Evolutionary conservation across 1,284 basidiomycete species (phyloP).

Genomic region (Apiotrichum sp.): DNA sequence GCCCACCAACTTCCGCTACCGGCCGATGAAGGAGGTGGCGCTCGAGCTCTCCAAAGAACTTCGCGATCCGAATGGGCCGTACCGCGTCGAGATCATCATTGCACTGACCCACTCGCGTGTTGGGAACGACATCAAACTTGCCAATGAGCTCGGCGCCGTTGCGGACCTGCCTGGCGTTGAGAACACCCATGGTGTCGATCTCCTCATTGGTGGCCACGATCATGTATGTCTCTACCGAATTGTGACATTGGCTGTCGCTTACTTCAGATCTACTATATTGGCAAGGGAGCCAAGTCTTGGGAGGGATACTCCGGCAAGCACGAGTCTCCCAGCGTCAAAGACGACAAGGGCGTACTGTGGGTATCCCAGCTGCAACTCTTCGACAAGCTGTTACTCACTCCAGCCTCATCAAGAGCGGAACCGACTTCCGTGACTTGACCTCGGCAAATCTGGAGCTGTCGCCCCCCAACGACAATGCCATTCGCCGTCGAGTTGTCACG

Average conservation of each 20-base stretch:
- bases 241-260: background rate
- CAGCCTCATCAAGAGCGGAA: constrained; percentile 71
- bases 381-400: background rate
- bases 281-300: constrained; percentile 68
- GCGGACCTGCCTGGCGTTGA: constrained; percentile 48
- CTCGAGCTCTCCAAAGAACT: constrained; percentile 62
- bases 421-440: constrained; percentile 82
- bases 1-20: constrained; percentile 65
- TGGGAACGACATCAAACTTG: constrained; percentile 63
- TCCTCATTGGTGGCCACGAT: constrained; percentile 85
- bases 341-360: constrained; percentile 64
- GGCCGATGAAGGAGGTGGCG: constrained; percentile 61
- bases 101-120: constrained; percentile 74
- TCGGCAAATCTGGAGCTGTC: constrained; percentile 63
- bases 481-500: constrained; percentile 63
- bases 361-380: constrained; percentile 13
- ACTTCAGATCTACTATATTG: constrained; percentile 50
- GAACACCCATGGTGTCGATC: constrained; percentile 68
- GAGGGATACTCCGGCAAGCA: constrained; percentile 59
- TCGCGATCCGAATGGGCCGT: constrained; percentile 62
- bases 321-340: constrained; percentile 62
- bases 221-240: constrained; percentile 49
- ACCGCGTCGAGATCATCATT: constrained; percentile 70
- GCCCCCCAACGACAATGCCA: constrained; percentile 54
- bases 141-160: constrained; percentile 59